Evolutionary conservation across 73 alveolate species (phyloP), one percentile per base, ranked within the genome.

Genomic region (Halteria grandinella): DNA sequence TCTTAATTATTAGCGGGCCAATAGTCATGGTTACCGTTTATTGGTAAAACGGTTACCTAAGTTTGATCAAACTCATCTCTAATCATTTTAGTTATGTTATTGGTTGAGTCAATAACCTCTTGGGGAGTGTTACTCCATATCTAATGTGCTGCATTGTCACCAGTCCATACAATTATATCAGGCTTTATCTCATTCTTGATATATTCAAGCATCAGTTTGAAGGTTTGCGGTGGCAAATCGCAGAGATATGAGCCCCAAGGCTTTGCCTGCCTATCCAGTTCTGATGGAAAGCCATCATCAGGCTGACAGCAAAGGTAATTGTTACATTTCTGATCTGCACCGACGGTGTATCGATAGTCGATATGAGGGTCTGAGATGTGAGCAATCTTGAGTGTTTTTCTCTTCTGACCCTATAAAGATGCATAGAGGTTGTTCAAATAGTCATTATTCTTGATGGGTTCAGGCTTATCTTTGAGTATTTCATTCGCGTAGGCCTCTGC

Each of bases 361-460:
- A 92, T 55, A 75, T 94, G 99, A 23, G 93, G 85, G 86, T 94
- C 99, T 11, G 97, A 77, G 50, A 94, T 85, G 36, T 62, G 40
- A 40, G 43, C 62, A n/a, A 27, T 60, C 12, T 62, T 39, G n/a
- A 62, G 39, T 1, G 60, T 41, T 41, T 62, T 62, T 62, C 78
- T 36, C 78, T 39, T 36, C 3, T n/a, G 43, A 40, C 41, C 14
- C n/a, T n/a, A n/a, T n/a, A n/a, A n/a, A n/a, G n/a, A 11, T 2
- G 14, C 3, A 39, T 62, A 62, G 4, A 62, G 57, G 27, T 62
- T 41, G 24, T 62, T 62, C 5, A 62, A n/a, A 23, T 62, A 62
- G 12, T 62, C 45, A 31, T 62, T 62, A 62, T 36, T 28, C 24
- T 62, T 39, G 41, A 62, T 39, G 45, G 12, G 20, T 7, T 34